Evolutionary conservation across 768 basidiomycete genomes (phyloP), one percentile per base, ranked within the genome.

Genomic region (Artomyces pyxidatus): DNA sequence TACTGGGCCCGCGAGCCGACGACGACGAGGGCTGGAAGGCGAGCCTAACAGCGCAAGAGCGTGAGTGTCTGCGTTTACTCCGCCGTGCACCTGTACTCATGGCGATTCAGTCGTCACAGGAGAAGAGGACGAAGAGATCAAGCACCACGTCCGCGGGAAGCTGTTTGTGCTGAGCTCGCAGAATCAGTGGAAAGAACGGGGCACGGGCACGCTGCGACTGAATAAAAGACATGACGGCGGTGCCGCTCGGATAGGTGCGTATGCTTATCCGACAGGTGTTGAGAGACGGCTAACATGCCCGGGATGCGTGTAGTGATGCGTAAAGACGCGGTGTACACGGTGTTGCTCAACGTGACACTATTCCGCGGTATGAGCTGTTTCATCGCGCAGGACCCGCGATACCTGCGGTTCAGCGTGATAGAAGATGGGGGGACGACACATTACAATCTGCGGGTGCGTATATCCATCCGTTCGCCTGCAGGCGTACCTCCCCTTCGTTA

Each of bases 121-220:
- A 8, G 88, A 90, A 64, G 88, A 90, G 62, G 85, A 87, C 19
- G 88, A 90, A 58, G 76, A 83, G 48, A 87, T 83, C 6, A 65
- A 88, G 42, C 77, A 80, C 63, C 83, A 85, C 66, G 81, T 83
- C 16, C 78, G 88, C 48, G 86, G 84, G 42, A 90, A 90, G 66
- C 65, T 90, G 19, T 89, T 77, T 61, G 62, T 74, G 22, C 70
- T 89, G 39, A 71, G 74, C 57, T 67, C 46, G 61, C 60, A 78
- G 68, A 63, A 78, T 61, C 72, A 75, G 50, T 90, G 88, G 88
- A 85, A 80, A 59, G 88, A 90, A 60, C 75, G 81, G 42, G 88
- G 88, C 23, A 82, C 77, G 22, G 88, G 88, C 4, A 71, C 74
- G 41, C 58, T 90, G 53, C 85, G 74, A 59, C 64, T 90, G 57